A percentile compares a stretch with the other conserved stretches of the same genome.
Evolutionary conservation across 2,329 filamentous ascomycete species (phyloP).

Genomic region (Hirsutella thompsonii): DNA sequence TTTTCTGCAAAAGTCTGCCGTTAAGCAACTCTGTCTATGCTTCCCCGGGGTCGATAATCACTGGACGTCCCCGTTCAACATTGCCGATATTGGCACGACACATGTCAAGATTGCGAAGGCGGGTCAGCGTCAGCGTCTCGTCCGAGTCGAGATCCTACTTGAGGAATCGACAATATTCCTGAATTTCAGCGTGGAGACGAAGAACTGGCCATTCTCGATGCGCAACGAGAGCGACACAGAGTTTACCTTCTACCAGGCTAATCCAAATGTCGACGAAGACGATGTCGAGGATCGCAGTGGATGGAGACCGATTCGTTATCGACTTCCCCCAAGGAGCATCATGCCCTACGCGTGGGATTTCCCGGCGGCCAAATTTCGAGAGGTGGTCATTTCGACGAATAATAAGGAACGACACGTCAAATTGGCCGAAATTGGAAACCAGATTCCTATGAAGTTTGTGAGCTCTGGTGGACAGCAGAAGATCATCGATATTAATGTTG

Average conservation of each 20-base stretch:
- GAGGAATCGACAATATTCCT: slow-evolving; percentile 91
- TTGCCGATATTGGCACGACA: slow-evolving; percentile 82
- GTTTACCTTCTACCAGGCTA: slow-evolving; percentile 91
- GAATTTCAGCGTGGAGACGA: slow-evolving; percentile 78
- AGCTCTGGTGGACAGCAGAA: slow-evolving; percentile 57
- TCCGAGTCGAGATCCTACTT: slow-evolving; percentile 80
- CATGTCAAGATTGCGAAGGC: slow-evolving; percentile 90
- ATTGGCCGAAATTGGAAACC: slow-evolving; percentile 88
- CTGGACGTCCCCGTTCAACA: slow-evolving; percentile 97
- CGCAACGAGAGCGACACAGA: slow-evolving; percentile 95
- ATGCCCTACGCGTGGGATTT: slow-evolving; percentile 99
- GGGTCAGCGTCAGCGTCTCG: slow-evolving; percentile 76
- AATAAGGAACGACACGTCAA: slow-evolving; percentile 72
- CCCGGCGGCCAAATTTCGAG: slow-evolving; percentile 91
- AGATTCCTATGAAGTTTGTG: slow-evolving; percentile 85
- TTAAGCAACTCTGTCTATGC: slow-evolving; percentile 85
- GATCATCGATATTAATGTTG: slow-evolving; percentile 93
- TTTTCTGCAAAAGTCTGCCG: slow-evolving; percentile 69
- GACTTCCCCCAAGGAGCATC: slow-evolving; percentile 84
- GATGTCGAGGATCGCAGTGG: slow-evolving; percentile 71
- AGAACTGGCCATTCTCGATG: slow-evolving; percentile 98
- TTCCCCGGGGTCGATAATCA: slow-evolving; percentile 92
- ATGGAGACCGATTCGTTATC: slow-evolving; percentile 87
- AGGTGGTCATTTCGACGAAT: slow-evolving; percentile 56
- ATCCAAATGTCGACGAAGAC: slow-evolving; percentile 87